A percentile compares a stretch with the other conserved stretches of the same genome.
These are phyloP conservation scores for Acephala macrosclerotiorum DNA, from an alignment of 2,329 filamentous ascomycete species.

Conservation along the genomic window DNA sequence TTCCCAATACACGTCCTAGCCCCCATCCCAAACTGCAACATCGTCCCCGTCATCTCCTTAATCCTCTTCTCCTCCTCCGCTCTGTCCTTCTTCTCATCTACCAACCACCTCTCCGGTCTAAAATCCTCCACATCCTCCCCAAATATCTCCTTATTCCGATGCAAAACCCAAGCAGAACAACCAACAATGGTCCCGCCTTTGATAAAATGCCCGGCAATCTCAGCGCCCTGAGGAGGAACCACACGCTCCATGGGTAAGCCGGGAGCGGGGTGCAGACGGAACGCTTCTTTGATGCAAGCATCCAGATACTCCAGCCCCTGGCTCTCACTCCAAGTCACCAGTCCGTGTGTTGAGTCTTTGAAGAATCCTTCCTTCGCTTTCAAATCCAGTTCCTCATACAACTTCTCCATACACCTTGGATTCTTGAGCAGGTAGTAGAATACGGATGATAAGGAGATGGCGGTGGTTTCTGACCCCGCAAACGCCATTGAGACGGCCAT, in stretches of 20 bases:
- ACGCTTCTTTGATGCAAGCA: conserved; percentile 79
- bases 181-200: conserved; percentile 77
- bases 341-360: conserved; percentile 58
- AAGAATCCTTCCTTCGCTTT: conserved; percentile 61
- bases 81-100: conserved; percentile 48
- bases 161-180: conserved; percentile 78
- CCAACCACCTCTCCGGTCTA: conserved; percentile 72
- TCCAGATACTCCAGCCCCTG: conserved; percentile 79
- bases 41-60: conserved; percentile 71
- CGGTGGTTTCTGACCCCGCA: conserved; percentile 82
- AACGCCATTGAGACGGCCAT: conserved; percentile 77
- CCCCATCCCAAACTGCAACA: conserved; percentile 78
- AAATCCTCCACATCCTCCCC: conserved; percentile 71
- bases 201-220: conserved; percentile 68
- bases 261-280: conserved; percentile 77
- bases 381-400: conserved; percentile 69
- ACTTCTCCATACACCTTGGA: conserved; percentile 58
- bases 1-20: conserved; percentile 74
- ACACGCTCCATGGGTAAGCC: conserved; percentile 78
- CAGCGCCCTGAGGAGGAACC: conserved; percentile 68
- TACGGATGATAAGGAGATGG: conserved; percentile 73
- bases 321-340: conserved; percentile 73
- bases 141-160: conserved; percentile 72
- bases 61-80: conserved; percentile 59
- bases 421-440: conserved; percentile 79